These are phyloP conservation scores for Plasmodium vivax DNA, from an alignment of 169 alveolate species.

Conservation along the genomic window DNA sequence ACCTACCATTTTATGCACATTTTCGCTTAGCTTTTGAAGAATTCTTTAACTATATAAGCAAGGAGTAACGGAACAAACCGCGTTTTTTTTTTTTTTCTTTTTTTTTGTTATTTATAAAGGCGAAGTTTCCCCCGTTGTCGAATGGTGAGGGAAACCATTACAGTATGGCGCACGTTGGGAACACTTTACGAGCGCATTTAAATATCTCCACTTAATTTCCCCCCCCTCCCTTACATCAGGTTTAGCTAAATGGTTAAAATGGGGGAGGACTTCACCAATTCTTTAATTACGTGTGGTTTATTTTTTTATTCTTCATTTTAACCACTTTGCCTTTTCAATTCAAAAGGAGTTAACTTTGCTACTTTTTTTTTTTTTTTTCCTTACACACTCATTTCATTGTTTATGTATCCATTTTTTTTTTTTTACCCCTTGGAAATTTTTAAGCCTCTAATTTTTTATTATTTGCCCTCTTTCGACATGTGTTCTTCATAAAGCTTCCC, in stretches of 20 bases:
- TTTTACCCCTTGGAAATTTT: background rate
- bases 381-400: background rate
- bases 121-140: background rate
- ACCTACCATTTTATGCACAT: background rate
- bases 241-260: background rate
- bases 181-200: background rate
- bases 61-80: background rate
- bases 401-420: background rate
- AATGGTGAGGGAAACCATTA: background rate
- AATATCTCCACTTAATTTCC: background rate
- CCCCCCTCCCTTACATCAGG: background rate
- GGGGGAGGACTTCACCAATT: background rate
- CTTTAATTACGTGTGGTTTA: background rate
- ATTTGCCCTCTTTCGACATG: background rate
- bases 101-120: background rate
- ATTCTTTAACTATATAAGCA: slow-evolving; percentile 37
- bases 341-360: background rate
- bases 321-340: background rate
- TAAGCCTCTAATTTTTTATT: background rate
- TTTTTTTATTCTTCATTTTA: background rate
- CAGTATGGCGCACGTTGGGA: background rate
- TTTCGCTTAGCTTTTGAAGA: slow-evolving; percentile 26
- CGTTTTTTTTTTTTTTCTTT: background rate
- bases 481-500: background rate
- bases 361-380: too few species aligned